Evolutionary conservation across 2,329 filamentous ascomycete genomes (phyloP).

Genomic region (Teratosphaeria gauchensis): DNA sequence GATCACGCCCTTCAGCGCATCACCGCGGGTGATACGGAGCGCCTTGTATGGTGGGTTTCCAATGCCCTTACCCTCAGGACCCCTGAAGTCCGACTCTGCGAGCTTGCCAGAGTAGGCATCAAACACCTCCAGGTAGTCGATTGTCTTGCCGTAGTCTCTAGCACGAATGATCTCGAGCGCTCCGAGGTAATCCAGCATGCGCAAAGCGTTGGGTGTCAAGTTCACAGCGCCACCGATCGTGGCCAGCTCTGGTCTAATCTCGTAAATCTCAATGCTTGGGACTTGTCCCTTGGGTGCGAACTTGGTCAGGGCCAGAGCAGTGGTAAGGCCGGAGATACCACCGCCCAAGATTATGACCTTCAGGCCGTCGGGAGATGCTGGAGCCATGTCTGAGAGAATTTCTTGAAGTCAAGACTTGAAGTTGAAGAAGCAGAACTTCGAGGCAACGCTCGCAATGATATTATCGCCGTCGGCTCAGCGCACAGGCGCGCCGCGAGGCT

Average conservation of each 20-base stretch:
- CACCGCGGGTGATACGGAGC: conserved; percentile 35
- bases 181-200: conserved; percentile 28
- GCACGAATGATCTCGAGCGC: conserved; percentile 29
- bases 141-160: conserved; percentile 31
- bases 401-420: not conserved
- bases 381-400: conserved; percentile 14
- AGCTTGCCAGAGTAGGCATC: conserved; percentile 36
- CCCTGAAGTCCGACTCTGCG: conserved; percentile 34
- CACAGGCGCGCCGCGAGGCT: not conserved
- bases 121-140: conserved; percentile 37
- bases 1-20: conserved; percentile 34
- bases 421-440: not conserved
- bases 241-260: conserved; percentile 37
- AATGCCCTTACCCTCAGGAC: conserved; percentile 33
- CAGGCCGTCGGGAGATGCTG: conserved; percentile 19
- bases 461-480: not conserved
- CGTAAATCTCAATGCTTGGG: conserved; percentile 38
- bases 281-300: conserved; percentile 29
- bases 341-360: conserved; percentile 43
- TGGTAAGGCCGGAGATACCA: conserved; percentile 42
- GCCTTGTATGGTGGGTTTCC: conserved; percentile 36
- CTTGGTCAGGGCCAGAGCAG: conserved; percentile 40
- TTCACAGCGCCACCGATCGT: conserved; percentile 39
- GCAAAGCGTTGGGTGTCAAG: conserved; percentile 39
- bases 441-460: not conserved